These are phyloP conservation scores for Ricinus communis DNA, from an alignment of 345 rosid genomes.

Conservation along the genomic window DNA sequence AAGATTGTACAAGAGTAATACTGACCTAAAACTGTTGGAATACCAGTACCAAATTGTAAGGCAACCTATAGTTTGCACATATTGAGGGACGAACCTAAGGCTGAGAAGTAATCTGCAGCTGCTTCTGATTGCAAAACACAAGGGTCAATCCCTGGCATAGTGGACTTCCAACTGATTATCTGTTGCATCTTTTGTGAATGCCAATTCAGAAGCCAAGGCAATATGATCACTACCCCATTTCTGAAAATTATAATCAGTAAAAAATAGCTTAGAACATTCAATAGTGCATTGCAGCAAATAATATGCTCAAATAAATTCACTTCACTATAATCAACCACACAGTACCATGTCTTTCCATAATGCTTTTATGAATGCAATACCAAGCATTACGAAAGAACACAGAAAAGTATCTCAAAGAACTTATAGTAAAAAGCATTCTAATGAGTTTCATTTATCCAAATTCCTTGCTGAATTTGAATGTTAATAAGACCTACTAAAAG, in stretches of 20 bases:
- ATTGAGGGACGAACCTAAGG: neutral
- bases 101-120: neutral
- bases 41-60: neutral
- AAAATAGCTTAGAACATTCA: neutral
- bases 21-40: constrained; percentile 1
- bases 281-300: neutral
- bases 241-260: constrained; percentile 36
- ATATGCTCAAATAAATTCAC: neutral
- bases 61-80: neutral
- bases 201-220: constrained; percentile 84
- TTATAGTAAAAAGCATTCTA: neutral
- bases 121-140: neutral
- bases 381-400: neutral
- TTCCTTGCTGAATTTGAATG: neutral
- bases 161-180: constrained; percentile 18
- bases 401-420: neutral
- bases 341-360: neutral
- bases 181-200: constrained; percentile 33
- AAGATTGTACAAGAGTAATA: neutral
- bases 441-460: neutral
- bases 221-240: constrained; percentile 99
- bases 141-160: neutral
- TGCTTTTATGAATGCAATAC: neutral
- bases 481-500: neutral
- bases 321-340: neutral